Evolutionary conservation across 805 yeast species (phyloP).

Genomic region (Wickerhamomyces silvicola): DNA sequence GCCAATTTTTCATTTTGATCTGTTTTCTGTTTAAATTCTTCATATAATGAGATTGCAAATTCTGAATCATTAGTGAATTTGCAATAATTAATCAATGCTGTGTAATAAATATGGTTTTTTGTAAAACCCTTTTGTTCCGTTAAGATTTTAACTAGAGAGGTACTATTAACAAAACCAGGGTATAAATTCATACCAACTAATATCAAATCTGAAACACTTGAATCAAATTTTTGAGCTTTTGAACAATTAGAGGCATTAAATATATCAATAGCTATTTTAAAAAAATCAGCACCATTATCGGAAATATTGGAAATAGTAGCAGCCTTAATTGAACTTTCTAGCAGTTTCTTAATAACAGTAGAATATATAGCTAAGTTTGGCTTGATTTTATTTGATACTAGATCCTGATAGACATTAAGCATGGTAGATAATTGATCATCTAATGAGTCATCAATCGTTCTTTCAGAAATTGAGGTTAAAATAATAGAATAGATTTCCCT

Average conservation of each 20-base stretch:
- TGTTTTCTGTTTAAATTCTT: conserved; percentile 27
- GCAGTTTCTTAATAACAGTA: conserved; percentile 42
- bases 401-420: conserved; percentile 62
- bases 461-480: conserved; percentile 43
- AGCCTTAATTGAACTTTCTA: conserved; percentile 42
- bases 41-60: conserved; percentile 34
- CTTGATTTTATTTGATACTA: conserved; percentile 45
- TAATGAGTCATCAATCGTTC: conserved; percentile 45
- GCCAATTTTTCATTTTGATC: conserved; percentile 14
- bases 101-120: conserved; percentile 30
- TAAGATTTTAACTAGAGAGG: conserved; percentile 27
- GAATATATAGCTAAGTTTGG: conserved; percentile 54
- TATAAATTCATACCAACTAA: conserved; percentile 38
- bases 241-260: conserved; percentile 32
- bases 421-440: conserved; percentile 58
- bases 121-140: conserved; percentile 16
- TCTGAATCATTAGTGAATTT: conserved; percentile 30
- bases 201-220: conserved; percentile 38
- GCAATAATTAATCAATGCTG: conserved; percentile 34
- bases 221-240: conserved; percentile 39
- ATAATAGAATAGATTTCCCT: conserved; percentile 48
- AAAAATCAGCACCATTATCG: conserved; percentile 39
- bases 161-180: conserved; percentile 29
- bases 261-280: conserved; percentile 44
- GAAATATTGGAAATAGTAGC: conserved; percentile 28